phyloP scores from a whole-genome alignment of 768 basidiomycete genomes.

The Tricholoma hemisulphureum region DNA sequence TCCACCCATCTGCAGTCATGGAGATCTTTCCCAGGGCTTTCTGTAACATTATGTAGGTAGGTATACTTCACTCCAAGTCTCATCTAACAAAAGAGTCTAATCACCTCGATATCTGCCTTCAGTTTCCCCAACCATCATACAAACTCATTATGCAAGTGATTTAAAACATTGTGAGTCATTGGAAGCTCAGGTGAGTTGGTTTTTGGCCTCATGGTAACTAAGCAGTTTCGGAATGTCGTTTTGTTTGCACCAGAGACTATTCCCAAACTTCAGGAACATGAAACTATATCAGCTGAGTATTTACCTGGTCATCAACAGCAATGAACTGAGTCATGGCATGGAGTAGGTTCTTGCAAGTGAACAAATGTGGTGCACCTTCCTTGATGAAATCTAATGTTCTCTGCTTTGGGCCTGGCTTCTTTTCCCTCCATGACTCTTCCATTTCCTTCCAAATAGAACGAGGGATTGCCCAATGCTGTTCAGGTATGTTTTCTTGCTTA shows the following conservation, averaged over 20 bases:
- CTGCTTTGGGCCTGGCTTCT: not conserved
- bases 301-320: conserved; percentile 15
- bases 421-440: not conserved
- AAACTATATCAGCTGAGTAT: not conserved
- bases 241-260: conserved; percentile 4
- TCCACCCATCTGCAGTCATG: conserved; percentile 17
- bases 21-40: conserved; percentile 2
- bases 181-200: not conserved
- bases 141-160: conserved; percentile 16
- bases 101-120: conserved; percentile 10
- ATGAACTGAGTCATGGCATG: conserved; percentile 7
- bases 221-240: not conserved
- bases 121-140: conserved; percentile 5
- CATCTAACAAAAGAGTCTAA: not conserved
- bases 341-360: conserved; percentile 7
- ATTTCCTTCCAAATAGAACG: not conserved
- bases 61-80: not conserved
- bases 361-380: conserved; percentile 2
- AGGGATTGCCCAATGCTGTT: no score
- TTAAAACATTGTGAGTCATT: conserved; percentile 9
- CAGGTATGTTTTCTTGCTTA: not conserved
- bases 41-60: not conserved
- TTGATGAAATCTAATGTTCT: not conserved
- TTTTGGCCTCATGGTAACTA: not conserved
- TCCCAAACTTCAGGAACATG: not conserved